Percentiles rank a stretch among this genome's conserved stretches.
Conservation (phyloP, 1,284 basidiomycete genomes). For the Cryptococcus sp. region DNA sequence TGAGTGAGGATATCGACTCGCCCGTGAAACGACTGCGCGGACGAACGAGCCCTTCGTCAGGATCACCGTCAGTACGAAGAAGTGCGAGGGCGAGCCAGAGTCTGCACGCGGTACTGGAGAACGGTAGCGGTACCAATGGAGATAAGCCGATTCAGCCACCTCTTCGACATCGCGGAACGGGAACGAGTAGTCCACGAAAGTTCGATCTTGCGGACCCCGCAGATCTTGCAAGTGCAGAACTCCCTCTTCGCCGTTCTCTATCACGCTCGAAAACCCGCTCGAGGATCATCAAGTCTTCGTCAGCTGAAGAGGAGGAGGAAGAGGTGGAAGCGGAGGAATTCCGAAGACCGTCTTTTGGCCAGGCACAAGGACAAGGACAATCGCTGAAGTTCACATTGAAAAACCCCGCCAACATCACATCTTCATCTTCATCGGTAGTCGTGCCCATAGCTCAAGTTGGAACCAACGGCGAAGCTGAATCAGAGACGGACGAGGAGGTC, state of each 20-base stretch:
- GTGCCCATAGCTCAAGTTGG: too few relatives aligned
- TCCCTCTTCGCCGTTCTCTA: background rate
- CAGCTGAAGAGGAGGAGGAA: constrained; percentile 6
- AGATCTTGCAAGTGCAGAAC: background rate
- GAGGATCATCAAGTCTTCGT: background rate
- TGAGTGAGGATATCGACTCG: constrained; percentile 7
- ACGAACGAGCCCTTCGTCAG: background rate
- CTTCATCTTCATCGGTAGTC: too few relatives aligned
- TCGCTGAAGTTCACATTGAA: background rate
- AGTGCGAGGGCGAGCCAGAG: constrained; percentile 8
- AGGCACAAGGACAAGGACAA: background rate
- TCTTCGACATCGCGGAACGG: background rate
- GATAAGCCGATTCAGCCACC: background rate
- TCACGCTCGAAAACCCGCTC: background rate
- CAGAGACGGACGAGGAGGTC: constrained; percentile 6
- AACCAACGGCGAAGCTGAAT: too few relatives aligned
- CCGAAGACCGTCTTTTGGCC: background rate
- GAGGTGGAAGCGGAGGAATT: background rate
- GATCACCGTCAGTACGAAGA: background rate
- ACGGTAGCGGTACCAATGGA: background rate
- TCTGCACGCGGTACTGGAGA: background rate
- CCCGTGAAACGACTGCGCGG: constrained; percentile 5
- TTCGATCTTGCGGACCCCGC: background rate
- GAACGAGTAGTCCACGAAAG: background rate
- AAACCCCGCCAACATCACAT: background rate